These are phyloP conservation scores for Termitomyces sp. DNA, from an alignment of 768 basidiomycete genomes.

Conservation along the genomic window DNA sequence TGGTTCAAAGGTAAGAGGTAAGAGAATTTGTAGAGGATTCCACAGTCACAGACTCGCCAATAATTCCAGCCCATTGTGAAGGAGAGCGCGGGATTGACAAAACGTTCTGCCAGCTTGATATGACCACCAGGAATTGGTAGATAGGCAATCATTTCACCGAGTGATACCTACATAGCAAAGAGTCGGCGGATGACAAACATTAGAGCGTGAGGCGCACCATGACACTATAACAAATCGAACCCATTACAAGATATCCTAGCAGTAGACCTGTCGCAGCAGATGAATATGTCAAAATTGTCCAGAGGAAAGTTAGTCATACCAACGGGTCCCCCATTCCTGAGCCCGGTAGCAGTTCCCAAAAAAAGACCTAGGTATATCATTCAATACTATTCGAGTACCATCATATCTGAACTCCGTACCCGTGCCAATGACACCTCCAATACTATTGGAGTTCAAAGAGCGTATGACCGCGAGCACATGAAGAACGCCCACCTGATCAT, in stretches of 20 bases:
- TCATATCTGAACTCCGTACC: constrained; percentile 34
- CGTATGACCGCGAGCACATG: not conserved
- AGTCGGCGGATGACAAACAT: not conserved
- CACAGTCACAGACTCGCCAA: constrained; percentile 26
- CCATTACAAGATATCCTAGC: constrained; percentile 63
- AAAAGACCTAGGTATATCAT: constrained; percentile 28
- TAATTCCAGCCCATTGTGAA: constrained; percentile 52
- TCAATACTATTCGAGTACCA: not conserved
- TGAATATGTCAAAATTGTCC: not conserved
- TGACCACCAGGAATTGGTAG: constrained; percentile 77
- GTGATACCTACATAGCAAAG: constrained; percentile 41
- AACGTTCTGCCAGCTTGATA: constrained; percentile 76
- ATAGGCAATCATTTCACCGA: constrained; percentile 74
- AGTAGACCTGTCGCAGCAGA: constrained; percentile 40
- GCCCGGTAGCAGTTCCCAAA: constrained; percentile 50
- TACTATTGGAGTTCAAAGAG: constrained; percentile 28
- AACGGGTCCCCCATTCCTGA: constrained; percentile 58
- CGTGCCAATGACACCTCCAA: constrained; percentile 56
- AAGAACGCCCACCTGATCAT: constrained; percentile 56
- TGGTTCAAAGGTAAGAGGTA: not conserved
- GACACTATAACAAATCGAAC: constrained; percentile 62
- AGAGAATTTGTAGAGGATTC: not conserved
- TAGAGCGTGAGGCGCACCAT: constrained; percentile 40
- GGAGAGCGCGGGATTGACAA: constrained; percentile 71
- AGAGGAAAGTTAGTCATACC: constrained; percentile 28